These are phyloP conservation scores for Cucumis hystrix DNA, from an alignment of 306 rosid genomes.

Conservation along the genomic window DNA sequence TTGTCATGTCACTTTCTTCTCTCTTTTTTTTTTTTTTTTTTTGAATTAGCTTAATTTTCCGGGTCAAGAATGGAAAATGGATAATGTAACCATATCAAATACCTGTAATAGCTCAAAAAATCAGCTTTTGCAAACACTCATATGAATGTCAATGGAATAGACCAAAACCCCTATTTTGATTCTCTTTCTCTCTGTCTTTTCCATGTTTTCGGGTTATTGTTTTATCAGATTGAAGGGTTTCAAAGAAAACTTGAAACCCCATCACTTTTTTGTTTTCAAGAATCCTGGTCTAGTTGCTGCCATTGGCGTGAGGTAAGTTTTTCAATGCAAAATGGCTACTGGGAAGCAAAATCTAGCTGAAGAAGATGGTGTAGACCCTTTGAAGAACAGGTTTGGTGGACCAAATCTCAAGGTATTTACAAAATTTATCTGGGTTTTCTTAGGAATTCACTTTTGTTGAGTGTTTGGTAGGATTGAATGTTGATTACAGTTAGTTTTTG, in stretches of 20 bases:
- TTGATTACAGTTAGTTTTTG: neutral
- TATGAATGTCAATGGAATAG: neutral
- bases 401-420: constrained; percentile 14
- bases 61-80: neutral
- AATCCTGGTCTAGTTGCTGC: neutral
- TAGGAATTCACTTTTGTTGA: neutral
- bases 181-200: neutral
- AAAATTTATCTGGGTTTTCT: neutral
- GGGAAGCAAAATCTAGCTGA: constrained; percentile 12
- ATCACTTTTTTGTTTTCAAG: neutral
- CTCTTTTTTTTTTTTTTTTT: too few species aligned
- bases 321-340: constrained; percentile 14
- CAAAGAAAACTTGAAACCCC: neutral
- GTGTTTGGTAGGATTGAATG: neutral
- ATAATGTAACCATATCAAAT: neutral
- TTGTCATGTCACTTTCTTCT: neutral
- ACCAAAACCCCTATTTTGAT: neutral
- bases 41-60: neutral
- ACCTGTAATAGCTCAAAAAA: neutral
- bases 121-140: neutral
- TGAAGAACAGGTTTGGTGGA: constrained; percentile 9
- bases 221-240: neutral
- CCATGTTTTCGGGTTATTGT: neutral
- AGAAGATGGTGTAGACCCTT: constrained; percentile 9
- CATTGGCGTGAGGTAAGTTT: neutral